Percentiles rank a stretch among this genome's conserved stretches.
Conservation (phyloP, 78 protist species). For the Emiliania huxleyi region DNA sequence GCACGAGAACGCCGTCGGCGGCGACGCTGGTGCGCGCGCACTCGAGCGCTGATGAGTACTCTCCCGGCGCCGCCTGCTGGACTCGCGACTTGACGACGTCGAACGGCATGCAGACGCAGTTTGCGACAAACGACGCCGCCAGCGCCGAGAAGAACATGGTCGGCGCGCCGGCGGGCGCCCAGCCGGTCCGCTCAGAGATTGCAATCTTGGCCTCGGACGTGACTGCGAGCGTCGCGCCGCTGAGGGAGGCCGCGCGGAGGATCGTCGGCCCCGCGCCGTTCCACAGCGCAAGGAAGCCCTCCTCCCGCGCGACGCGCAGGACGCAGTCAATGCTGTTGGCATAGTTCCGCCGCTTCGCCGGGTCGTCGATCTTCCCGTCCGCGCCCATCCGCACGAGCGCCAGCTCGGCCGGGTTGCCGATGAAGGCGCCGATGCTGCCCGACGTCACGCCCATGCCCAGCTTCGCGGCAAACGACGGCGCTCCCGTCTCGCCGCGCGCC, state of each 20-base stretch:
- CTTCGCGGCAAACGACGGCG: not conserved
- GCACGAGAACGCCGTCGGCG: not conserved
- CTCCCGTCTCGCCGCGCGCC: no score
- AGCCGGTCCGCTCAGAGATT: not conserved
- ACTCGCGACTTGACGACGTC: not conserved
- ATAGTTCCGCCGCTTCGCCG: not conserved
- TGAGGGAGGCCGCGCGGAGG: not conserved
- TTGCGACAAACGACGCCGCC: not conserved
- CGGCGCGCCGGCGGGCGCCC: not conserved
- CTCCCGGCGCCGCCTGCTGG: not conserved
- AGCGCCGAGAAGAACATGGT: not conserved
- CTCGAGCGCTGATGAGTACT: not conserved
- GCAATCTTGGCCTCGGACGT: not conserved
- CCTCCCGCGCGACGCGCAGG: not conserved
- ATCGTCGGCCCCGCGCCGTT: not conserved
- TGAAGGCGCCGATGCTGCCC: not conserved
- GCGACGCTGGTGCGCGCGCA: not conserved
- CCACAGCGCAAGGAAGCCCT: not conserved
- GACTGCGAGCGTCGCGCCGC: not conserved
- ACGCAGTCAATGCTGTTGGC: not conserved
- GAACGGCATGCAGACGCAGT: not conserved
- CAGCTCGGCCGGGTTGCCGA: not conserved
- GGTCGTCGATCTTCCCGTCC: not conserved
- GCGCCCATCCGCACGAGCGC: not conserved
- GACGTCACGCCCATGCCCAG: not conserved